Evolutionary conservation across 2,329 filamentous ascomycete species (phyloP).

Genomic region (Nigrograna mackinnonii): DNA sequence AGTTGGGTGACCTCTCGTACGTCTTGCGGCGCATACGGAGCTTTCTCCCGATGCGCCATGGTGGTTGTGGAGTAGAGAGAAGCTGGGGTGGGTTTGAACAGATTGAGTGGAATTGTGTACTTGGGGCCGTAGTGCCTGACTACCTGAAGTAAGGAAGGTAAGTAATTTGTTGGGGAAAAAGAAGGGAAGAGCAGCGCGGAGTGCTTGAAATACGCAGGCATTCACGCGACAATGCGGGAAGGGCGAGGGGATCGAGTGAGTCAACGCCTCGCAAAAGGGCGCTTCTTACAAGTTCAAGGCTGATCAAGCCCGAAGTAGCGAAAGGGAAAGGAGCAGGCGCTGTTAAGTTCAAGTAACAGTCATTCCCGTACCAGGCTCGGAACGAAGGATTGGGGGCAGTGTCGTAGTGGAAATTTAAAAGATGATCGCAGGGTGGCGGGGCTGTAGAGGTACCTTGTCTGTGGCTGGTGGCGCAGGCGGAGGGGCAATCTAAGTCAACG

Average conservation of each 20-base stretch:
- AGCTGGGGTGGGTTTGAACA: constrained; percentile 1
- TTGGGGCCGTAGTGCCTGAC: constrained; percentile 3
- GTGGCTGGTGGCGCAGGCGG: no score
- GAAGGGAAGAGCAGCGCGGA: constrained; percentile 16
- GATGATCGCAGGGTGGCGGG: no score
- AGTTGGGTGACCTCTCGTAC: constrained; percentile 68
- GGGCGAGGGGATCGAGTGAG: constrained; percentile 2
- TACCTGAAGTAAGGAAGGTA: constrained; percentile 18
- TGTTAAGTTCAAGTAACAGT: no score
- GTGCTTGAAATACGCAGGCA: constrained; percentile 9
- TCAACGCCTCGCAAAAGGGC: constrained; percentile 3
- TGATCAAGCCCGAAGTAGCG: no score
- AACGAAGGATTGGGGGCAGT: no score
- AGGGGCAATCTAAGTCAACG: no score
- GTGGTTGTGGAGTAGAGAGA: constrained; percentile 15
- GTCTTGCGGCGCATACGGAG: constrained; percentile 72
- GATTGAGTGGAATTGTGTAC: no score
- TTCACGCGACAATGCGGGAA: constrained; percentile 6
- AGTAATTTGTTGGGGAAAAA: constrained; percentile 14
- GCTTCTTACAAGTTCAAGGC: constrained; percentile 4
- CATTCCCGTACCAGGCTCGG: no score
- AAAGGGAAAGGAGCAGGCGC: no score
- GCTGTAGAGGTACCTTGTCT: no score
- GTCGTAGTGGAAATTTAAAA: no score
- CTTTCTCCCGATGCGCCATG: constrained; percentile 58